These are phyloP conservation scores for Hyparrhenia diplandra DNA, from an alignment of 176 grass and related monocot genomes.

Conservation along the genomic window DNA sequence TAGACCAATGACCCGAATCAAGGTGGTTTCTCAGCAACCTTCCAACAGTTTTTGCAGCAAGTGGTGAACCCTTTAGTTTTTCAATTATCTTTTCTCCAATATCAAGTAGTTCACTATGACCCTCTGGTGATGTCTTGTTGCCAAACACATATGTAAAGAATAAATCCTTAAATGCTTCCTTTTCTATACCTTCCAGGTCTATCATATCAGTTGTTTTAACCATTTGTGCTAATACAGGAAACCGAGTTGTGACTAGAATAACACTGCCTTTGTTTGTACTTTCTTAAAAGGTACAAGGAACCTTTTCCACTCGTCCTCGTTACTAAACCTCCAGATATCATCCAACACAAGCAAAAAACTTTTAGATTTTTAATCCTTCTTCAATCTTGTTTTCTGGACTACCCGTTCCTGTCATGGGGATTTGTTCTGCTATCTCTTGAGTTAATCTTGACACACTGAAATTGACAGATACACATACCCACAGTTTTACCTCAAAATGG, in stretches of 20 bases:
- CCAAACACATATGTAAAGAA: neutral
- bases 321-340: neutral
- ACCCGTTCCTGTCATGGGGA: neutral
- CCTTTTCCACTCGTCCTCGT: constrained; percentile 7
- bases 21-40: neutral
- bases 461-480: constrained; percentile 31
- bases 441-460: constrained; percentile 2
- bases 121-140: rapidly evolving
- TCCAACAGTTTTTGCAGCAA: constrained; percentile 8
- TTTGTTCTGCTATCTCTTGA: neutral
- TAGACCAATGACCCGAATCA: neutral
- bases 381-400: neutral
- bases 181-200: neutral
- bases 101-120: neutral
- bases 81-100: neutral
- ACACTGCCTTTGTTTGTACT: neutral
- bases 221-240: neutral
- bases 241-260: constrained; percentile 27
- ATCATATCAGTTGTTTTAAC: neutral
- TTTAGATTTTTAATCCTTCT: constrained; percentile 8
- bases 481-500: constrained; percentile 8
- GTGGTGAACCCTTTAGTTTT: neutral
- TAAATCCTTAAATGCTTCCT: neutral
- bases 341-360: constrained; percentile 19
- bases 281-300: neutral